phyloP scores from a whole-genome alignment of 768 basidiomycete genomes.

The Panaeolus cyanescens region DNA sequence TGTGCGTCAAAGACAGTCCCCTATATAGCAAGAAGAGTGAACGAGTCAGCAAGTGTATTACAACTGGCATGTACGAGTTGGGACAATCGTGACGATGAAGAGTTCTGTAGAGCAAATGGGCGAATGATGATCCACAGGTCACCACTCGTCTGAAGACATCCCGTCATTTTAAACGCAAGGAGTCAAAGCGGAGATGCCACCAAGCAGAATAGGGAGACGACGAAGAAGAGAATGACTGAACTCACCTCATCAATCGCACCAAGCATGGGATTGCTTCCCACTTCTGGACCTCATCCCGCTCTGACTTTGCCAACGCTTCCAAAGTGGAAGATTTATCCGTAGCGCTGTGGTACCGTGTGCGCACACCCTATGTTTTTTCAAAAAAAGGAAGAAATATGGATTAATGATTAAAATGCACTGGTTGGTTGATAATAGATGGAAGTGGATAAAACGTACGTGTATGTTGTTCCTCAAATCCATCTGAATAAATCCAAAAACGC shows the following conservation, averaged over 20 bases:
- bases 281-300: constrained; percentile 22
- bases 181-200: too few species aligned
- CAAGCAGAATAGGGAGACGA: not conserved
- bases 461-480: constrained; percentile 71
- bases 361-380: constrained; percentile 76
- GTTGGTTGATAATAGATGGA: not conserved
- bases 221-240: not conserved
- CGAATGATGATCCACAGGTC: too few species aligned
- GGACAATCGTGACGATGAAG: too few species aligned
- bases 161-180: too few species aligned
- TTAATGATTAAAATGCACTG: too few species aligned
- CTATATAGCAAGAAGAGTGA: constrained; percentile 30
- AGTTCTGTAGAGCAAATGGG: too few species aligned
- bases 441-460: constrained; percentile 38
- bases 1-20: constrained; percentile 68
- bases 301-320: not conserved
- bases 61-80: not conserved
- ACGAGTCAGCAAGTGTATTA: not conserved
- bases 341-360: constrained; percentile 48
- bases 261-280: constrained; percentile 59
- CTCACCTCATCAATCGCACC: constrained; percentile 66
- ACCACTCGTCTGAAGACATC: too few species aligned
- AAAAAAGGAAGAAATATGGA: too few species aligned
- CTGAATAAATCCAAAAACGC: constrained; percentile 75
- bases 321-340: constrained; percentile 46